Conservation (phyloP, 2,329 filamentous ascomycete genomes). For the Aureobasidium sp. region DNA sequence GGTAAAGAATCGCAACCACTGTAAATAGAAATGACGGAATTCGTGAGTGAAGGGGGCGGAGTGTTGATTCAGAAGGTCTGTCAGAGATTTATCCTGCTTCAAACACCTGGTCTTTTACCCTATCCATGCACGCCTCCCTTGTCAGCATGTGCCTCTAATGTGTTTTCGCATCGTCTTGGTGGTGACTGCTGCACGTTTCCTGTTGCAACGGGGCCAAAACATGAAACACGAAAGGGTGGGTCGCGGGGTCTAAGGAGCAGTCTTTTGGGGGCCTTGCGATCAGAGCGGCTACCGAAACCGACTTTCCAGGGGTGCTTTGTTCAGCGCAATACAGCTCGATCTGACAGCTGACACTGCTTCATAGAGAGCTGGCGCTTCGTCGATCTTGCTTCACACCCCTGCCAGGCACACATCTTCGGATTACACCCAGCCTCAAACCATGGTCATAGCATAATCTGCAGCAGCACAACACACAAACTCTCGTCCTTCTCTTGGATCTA, state of each 20-base stretch:
- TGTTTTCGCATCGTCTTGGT: background rate
- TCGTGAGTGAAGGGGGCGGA: background rate
- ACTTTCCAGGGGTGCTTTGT: background rate
- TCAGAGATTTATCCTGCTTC: constrained; percentile 8
- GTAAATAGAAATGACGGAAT: constrained; percentile 7
- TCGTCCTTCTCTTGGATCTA: background rate
- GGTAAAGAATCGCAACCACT: background rate
- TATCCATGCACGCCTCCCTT: constrained; percentile 2
- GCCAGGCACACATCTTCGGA: background rate
- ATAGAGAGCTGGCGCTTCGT: background rate
- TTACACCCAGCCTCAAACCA: background rate
- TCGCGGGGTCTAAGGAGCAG: background rate
- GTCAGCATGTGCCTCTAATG: constrained; percentile 6
- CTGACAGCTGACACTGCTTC: background rate
- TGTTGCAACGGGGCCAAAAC: background rate
- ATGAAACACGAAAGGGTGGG: background rate
- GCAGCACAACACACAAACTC: background rate
- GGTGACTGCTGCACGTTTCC: constrained; percentile 1
- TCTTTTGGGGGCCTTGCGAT: background rate
- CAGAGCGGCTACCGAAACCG: background rate
- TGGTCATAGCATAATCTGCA: background rate
- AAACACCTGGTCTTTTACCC: background rate
- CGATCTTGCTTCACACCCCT: constrained; percentile 9
- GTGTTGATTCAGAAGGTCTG: background rate
- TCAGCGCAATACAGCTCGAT: background rate